These are phyloP conservation scores for Colletotrichum brevisporum DNA, from an alignment of 2,329 filamentous ascomycete genomes.

Conservation along the genomic window DNA sequence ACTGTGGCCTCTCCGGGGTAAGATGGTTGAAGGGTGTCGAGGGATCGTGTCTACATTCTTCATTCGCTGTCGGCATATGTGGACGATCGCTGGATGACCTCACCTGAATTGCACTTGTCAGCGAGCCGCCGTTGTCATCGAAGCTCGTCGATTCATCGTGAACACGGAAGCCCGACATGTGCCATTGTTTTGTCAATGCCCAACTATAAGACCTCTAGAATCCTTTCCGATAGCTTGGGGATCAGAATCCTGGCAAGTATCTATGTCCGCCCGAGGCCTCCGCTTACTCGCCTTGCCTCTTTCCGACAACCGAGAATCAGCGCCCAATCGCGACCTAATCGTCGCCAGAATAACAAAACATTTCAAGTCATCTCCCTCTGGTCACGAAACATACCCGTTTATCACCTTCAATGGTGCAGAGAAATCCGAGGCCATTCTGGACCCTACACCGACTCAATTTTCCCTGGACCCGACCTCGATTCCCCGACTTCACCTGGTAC, in stretches of 20 bases:
- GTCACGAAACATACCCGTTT: not conserved
- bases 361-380: not conserved
- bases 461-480: not conserved
- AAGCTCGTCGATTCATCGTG: not conserved
- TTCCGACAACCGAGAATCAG: too few relatives aligned
- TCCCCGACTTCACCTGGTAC: not conserved
- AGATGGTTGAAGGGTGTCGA: not conserved
- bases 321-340: not conserved
- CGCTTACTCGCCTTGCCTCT: too few relatives aligned
- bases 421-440: not conserved
- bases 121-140: not conserved
- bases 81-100: not conserved
- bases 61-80: not conserved
- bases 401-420: not conserved
- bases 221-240: too few relatives aligned
- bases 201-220: too few relatives aligned
- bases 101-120: not conserved
- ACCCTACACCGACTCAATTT: not conserved
- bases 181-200: too few relatives aligned
- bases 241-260: too few relatives aligned
- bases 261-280: too few relatives aligned
- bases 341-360: not conserved
- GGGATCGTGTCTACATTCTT: not conserved
- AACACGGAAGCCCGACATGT: too few relatives aligned
- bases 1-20: not conserved